Evolutionary conservation across 2,329 filamentous ascomycete genomes (phyloP).

Genomic region (Colletotrichum sp.): DNA sequence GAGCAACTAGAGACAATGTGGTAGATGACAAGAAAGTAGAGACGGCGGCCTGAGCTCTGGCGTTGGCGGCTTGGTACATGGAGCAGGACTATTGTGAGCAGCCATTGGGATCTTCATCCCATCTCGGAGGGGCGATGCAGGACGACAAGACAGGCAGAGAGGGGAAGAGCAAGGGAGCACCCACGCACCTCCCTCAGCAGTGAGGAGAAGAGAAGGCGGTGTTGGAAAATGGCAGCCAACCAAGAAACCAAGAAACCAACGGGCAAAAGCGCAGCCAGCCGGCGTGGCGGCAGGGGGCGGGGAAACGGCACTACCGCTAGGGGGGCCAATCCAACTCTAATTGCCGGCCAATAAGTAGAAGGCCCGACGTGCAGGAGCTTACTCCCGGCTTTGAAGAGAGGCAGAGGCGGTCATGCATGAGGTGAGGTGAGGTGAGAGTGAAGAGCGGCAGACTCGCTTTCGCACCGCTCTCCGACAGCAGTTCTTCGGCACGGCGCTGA

Average conservation of each 20-base stretch:
- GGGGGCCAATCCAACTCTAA: not conserved
- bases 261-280: not conserved
- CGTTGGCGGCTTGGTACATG: not conserved
- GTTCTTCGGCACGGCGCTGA: not conserved
- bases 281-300: slow-evolving; percentile 6
- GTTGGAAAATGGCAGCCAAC: not conserved
- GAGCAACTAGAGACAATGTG: not conserved
- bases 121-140: not conserved
- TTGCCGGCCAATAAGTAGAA: not conserved
- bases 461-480: not conserved
- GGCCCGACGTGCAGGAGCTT: not conserved
- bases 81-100: not conserved
- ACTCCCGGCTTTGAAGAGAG: not conserved
- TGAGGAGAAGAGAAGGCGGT: not conserved
- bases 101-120: not conserved
- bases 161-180: not conserved
- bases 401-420: not conserved
- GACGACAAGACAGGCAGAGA: not conserved
- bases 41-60: not conserved
- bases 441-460: not conserved
- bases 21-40: not conserved
- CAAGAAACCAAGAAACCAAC: not conserved
- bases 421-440: not conserved
- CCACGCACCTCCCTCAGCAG: not conserved
- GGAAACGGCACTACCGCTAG: not conserved